Base-by-base conservation (phyloP, 768 basidiomycete species). In the Mycena capillaripes region DNA sequence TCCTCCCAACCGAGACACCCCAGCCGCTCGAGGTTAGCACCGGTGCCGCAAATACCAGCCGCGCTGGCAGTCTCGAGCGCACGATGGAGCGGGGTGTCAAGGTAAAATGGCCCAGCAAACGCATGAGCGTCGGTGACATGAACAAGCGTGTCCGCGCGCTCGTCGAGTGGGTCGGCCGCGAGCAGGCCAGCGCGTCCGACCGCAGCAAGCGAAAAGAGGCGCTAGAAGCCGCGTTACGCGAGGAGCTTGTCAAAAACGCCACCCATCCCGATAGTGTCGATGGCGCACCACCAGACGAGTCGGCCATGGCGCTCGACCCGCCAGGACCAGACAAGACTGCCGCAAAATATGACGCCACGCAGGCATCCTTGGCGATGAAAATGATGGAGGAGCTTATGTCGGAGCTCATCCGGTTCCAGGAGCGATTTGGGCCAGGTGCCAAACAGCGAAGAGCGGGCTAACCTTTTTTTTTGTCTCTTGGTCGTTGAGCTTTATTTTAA, bases 71-170 rank as follows among this genome's bases (percentile, higher is more conserved):
- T 63, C 76, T 86, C n/a, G 92, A 92, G 66, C 85, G 86, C 75
- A 90, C 88, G 11, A 86, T 88, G 79, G 92, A 95, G 78, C 86
- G 94, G 56, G 94, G 94, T 11, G 93, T 95, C 17, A 93, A 95
- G 81, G 93, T 98, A 68, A 93, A 95, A 77, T 99, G 95, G 93
- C 97, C 97, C 1, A 91, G 91, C 75, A 97, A 97, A 83, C 89
- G 97, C 61, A 97, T 92, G 90, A 98, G 97, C 76, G 93, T 97
- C n/a, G 93, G 92, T 23, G 97, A 98, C 80, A 97, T 99, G 96
- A 95, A 96, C 81, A 98, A 98, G 84, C 91, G 97, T 29, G 95
- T 97, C 27, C 88, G 95, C 40, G 90, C 93, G 50, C 87, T 99
- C 57, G 90, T 97, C 23, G 97, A 98, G 78, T 98, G 95, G 91